Percentiles rank a stretch among this genome's conserved stretches.
Evolutionary conservation across 805 yeast genomes (phyloP).

Genomic region (Candida pini): DNA sequence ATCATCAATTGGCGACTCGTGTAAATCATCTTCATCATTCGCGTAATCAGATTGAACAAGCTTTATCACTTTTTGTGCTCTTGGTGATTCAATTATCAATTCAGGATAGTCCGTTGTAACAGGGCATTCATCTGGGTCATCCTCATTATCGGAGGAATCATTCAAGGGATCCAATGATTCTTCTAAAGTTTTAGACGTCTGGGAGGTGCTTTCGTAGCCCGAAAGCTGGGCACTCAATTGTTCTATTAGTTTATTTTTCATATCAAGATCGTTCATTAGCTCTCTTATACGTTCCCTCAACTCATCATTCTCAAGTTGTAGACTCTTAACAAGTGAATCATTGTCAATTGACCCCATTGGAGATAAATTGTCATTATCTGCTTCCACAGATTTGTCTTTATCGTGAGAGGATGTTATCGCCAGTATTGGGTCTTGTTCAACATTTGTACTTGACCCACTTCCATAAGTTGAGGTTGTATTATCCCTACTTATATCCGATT

Average conservation of each 20-base stretch:
- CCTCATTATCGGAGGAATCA: neutral
- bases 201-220: too few relatives aligned
- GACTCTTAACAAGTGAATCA: too few relatives aligned
- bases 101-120: neutral
- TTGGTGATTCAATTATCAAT: neutral
- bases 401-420: too few relatives aligned
- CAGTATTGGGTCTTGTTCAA: too few relatives aligned
- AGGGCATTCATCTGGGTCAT: neutral
- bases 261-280: neutral
- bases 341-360: too few relatives aligned
- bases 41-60: neutral
- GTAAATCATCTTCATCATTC: neutral
- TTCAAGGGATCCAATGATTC: neutral
- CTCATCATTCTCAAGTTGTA: constrained; percentile 6
- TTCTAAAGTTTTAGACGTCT: too few relatives aligned
- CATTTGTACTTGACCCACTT: too few relatives aligned
- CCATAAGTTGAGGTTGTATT: too few relatives aligned
- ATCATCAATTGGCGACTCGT: neutral
- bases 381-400: too few relatives aligned
- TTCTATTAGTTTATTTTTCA: neutral
- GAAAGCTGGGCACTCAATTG: neutral
- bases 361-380: too few relatives aligned
- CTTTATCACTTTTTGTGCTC: neutral
- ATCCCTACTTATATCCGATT: too few relatives aligned
- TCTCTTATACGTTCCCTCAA: neutral